Evolutionary conservation across 805 yeast genomes (phyloP).

Genomic region (Priceomyces haplophilus): DNA sequence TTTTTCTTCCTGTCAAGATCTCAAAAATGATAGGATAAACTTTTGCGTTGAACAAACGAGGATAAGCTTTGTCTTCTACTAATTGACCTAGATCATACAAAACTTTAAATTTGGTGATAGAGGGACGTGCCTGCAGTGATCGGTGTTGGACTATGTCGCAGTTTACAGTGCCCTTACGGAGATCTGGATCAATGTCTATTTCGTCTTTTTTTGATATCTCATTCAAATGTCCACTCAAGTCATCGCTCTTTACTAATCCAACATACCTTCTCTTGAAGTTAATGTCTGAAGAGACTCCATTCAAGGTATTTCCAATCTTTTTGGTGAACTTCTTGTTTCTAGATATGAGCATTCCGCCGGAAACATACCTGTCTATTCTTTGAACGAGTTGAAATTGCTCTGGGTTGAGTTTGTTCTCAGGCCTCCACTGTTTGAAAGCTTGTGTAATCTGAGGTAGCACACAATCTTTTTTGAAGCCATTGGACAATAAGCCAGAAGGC

Average conservation of each 20-base stretch:
- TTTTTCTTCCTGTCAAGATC: slow-evolving; percentile 22
- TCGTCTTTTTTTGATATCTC: not conserved
- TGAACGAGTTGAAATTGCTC: slow-evolving; percentile 15
- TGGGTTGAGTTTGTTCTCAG: slow-evolving; percentile 10
- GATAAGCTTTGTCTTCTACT: slow-evolving; percentile 9
- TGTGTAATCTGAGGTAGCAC: slow-evolving; percentile 14
- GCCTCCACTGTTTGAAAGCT: slow-evolving; percentile 9
- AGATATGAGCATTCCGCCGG: slow-evolving; percentile 22
- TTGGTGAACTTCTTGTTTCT: slow-evolving; percentile 16
- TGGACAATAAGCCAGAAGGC: slow-evolving; percentile 19
- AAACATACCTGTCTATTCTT: slow-evolving; percentile 21
- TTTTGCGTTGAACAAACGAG: slow-evolving; percentile 12
- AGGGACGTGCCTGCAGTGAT: slow-evolving; percentile 3
- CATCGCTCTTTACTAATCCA: slow-evolving; percentile 12
- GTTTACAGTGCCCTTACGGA: slow-evolving; percentile 12
- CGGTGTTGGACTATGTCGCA: slow-evolving; percentile 9
- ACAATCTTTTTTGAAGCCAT: slow-evolving; percentile 9
- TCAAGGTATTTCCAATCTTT: slow-evolving; percentile 10
- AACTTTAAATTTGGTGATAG: slow-evolving; percentile 17
- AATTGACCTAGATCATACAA: slow-evolving; percentile 10
- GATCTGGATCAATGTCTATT: not conserved
- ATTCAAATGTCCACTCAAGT: slow-evolving; percentile 2
- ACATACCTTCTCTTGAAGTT: slow-evolving; percentile 15
- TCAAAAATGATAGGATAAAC: slow-evolving; percentile 19
- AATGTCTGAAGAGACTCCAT: slow-evolving; percentile 1